These are phyloP conservation scores for Cicer judaicum DNA, from an alignment of 306 rosid species.

Conservation along the genomic window DNA sequence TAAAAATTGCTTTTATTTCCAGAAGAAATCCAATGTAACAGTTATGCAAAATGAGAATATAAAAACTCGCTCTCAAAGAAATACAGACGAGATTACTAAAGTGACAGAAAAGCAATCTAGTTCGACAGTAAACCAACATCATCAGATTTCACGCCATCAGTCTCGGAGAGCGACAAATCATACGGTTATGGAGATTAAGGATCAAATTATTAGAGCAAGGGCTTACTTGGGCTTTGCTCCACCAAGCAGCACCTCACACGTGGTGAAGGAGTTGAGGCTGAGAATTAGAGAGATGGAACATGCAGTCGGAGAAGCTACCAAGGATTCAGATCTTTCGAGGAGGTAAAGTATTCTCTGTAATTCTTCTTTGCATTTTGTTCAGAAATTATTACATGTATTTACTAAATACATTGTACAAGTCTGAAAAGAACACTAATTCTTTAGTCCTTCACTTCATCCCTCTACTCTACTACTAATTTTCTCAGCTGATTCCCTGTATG, in stretches of 20 bases:
- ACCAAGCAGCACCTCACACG: slow-evolving; percentile 70
- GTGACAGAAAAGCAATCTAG: slow-evolving; percentile 41
- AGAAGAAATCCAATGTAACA: slow-evolving; percentile 52
- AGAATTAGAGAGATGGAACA: slow-evolving; percentile 80
- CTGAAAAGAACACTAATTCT: slow-evolving; percentile 21
- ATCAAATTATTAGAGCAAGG: slow-evolving; percentile 86
- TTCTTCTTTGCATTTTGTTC: slow-evolving; percentile 34
- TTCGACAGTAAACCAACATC: slow-evolving; percentile 43
- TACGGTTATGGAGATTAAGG: slow-evolving; percentile 75
- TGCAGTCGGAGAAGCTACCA: slow-evolving; percentile 66
- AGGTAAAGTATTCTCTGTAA: slow-evolving; percentile 58
- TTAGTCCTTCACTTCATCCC: slow-evolving; percentile 16
- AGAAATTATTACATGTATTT: slow-evolving; percentile 11
- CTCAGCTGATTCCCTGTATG: slow-evolving; percentile 7
- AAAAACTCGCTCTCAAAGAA: slow-evolving; percentile 43
- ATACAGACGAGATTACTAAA: slow-evolving; percentile 45
- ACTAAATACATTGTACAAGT: slow-evolving; percentile 26
- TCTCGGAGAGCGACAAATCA: slow-evolving; percentile 49
- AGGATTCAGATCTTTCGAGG: slow-evolving; percentile 74
- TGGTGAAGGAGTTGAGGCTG: slow-evolving; percentile 80
- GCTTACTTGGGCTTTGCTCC: slow-evolving; percentile 74
- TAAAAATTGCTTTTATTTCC: slow-evolving; percentile 42
- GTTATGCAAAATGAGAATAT: slow-evolving; percentile 46
- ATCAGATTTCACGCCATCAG: slow-evolving; percentile 45
- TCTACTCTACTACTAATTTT: not conserved